Evolutionary conservation across 2,329 filamentous ascomycete species (phyloP).

Genomic region (Volutella citrinella): DNA sequence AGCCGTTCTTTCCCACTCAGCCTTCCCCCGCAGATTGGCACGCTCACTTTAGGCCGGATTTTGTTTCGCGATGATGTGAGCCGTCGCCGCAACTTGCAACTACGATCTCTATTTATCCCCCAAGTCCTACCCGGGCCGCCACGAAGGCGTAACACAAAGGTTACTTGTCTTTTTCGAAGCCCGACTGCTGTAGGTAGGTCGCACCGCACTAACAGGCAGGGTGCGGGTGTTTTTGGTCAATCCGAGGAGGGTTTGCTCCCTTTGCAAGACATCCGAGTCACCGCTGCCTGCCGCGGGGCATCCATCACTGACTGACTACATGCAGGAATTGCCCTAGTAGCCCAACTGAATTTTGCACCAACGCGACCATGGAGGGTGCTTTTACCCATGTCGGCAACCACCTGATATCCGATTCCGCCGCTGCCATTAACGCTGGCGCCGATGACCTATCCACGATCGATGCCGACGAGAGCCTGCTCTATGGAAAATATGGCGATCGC

Average conservation of each 20-base stretch:
- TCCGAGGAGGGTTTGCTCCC: too few species aligned
- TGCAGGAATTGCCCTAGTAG: slow-evolving; percentile 26
- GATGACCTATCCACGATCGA: slow-evolving; percentile 71
- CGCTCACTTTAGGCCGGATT: slow-evolving; percentile 17
- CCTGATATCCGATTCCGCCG: slow-evolving; percentile 77
- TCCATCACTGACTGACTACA: slow-evolving; percentile 13
- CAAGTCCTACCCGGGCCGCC: slow-evolving; percentile 25
- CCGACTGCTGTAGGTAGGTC: slow-evolving; percentile 25
- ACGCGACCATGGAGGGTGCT: slow-evolving; percentile 71
- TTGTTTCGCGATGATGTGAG: slow-evolving; percentile 39
- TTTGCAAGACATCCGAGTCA: too few species aligned
- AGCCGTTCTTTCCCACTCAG: slow-evolving; percentile 3
- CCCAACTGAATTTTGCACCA: slow-evolving; percentile 17
- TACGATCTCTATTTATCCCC: slow-evolving; percentile 26
- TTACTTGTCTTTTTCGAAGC: slow-evolving; percentile 17
- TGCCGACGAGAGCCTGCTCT: slow-evolving; percentile 77
- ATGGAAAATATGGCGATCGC: slow-evolving; percentile 62
- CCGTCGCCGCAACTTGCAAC: slow-evolving; percentile 28
- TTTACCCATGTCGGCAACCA: slow-evolving; percentile 88
- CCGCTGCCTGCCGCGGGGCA: slow-evolving; percentile 27
- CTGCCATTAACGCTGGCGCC: slow-evolving; percentile 82
- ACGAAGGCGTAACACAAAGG: slow-evolving; percentile 19
- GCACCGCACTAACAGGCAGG: too few species aligned
- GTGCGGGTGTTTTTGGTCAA: too few species aligned
- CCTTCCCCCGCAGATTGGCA: slow-evolving; percentile 11